Percentiles rank a stretch among this genome's conserved stretches.
These are phyloP conservation scores for Aspergillus bridgeri DNA, from an alignment of 495 filamentous ascomycete genomes.

Conservation along the genomic window DNA sequence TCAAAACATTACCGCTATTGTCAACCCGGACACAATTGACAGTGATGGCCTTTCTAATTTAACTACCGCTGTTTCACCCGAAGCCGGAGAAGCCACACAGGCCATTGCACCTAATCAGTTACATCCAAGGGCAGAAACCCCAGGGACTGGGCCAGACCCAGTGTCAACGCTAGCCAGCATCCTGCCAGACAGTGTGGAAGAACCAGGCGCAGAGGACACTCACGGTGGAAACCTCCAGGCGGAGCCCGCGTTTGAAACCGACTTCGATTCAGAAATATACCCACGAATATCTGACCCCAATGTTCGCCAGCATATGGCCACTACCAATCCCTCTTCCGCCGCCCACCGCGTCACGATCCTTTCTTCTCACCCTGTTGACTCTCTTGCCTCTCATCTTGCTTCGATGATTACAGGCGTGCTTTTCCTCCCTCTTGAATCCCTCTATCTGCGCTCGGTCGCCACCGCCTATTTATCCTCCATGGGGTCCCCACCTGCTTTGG, in stretches of 20 bases:
- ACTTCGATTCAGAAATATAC: conserved; percentile 14
- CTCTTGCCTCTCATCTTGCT: conserved; percentile 43
- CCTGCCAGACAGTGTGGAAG: conserved; percentile 37
- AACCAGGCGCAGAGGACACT: conserved; percentile 26
- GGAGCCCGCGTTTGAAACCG: conserved; percentile 10
- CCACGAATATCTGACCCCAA: conserved; percentile 18
- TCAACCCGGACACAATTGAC: conserved; percentile 19
- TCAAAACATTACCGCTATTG: conserved; percentile 14
- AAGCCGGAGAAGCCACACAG: conserved; percentile 13
- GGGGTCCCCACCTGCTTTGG: conserved; percentile 16
- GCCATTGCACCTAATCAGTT: conserved; percentile 5
- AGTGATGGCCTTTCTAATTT: conserved; percentile 25
- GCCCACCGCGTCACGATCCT: conserved; percentile 48
- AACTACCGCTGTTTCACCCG: conserved; percentile 17
- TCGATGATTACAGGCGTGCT: conserved; percentile 39
- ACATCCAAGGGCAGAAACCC: background rate
- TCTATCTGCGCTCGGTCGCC: conserved; percentile 46
- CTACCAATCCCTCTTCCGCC: conserved; percentile 7
- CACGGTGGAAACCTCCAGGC: conserved; percentile 11
- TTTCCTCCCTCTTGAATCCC: conserved; percentile 46
- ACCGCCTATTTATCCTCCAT: conserved; percentile 36
- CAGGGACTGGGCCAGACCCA: conserved; percentile 7
- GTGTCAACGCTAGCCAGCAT: conserved; percentile 20
- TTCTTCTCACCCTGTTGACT: conserved; percentile 46
- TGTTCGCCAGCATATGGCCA: conserved; percentile 12